Evolutionary conservation across 1,284 basidiomycete genomes (phyloP).

Genomic region (Puccinia triticina): DNA sequence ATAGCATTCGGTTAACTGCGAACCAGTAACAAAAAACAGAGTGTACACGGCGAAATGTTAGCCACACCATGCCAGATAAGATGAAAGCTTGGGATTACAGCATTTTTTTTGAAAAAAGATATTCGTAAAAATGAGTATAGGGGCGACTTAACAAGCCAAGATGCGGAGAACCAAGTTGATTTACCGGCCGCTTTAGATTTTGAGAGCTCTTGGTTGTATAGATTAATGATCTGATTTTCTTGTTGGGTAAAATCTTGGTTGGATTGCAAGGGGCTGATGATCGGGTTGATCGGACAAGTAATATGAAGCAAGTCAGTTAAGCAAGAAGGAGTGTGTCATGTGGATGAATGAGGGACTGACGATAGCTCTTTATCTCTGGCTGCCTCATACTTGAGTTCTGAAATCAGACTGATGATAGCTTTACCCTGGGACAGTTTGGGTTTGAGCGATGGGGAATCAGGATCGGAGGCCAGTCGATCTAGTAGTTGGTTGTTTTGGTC

Average conservation of each 20-base stretch:
- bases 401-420: slow-evolving; percentile 74
- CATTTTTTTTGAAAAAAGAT: too few species aligned
- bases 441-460: slow-evolving; percentile 50
- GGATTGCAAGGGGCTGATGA: slow-evolving; percentile 10
- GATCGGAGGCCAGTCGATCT: slow-evolving; percentile 55
- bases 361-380: slow-evolving; percentile 74
- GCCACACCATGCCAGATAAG: too few species aligned
- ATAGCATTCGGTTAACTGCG: slow-evolving; percentile 57
- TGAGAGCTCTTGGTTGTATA: slow-evolving; percentile 75
- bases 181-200: slow-evolving; percentile 65
- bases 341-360: slow-evolving; percentile 57
- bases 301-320: too few species aligned
- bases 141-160: slow-evolving; percentile 69
- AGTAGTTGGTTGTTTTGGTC: slow-evolving; percentile 60
- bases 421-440: slow-evolving; percentile 70
- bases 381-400: slow-evolving; percentile 87
- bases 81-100: too few species aligned
- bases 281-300: slow-evolving; percentile 10
- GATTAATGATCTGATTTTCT: slow-evolving; percentile 69
- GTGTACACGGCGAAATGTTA: too few species aligned
- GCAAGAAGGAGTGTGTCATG: slow-evolving; percentile 23
- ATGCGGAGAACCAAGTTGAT: slow-evolving; percentile 84
- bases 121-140: slow-evolving; percentile 59
- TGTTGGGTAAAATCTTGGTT: slow-evolving; percentile 12
- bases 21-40: slow-evolving; percentile 36